Base-by-base conservation (phyloP, 495 filamentous ascomycete species). In the Xylaria palmicola region DNA sequence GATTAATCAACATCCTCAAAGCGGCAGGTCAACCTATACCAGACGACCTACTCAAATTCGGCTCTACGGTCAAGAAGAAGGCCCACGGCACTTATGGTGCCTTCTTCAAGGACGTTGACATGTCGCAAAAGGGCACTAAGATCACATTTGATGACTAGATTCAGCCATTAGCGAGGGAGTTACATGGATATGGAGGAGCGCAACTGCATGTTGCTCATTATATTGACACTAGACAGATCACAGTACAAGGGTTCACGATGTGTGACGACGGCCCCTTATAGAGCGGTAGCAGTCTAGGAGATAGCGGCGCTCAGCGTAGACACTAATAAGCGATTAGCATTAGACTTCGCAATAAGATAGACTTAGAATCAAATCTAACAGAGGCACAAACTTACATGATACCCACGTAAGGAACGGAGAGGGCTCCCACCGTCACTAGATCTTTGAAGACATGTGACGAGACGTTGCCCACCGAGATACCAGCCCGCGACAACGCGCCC, bases 51-150 rank as follows among this genome's bases (percentile, higher is more conserved):
- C 73, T 97, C 62, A 96, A 94, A 69, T 98, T 96, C 63, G 94
- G 94, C 55, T 93, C 90, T n/a, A 97, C 93, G 13, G 94, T 98
- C 30, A 98, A 97, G 83, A 96, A 95, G 82, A 98, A 97, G 90
- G 85, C 84, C 41, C 93, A 98, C 74, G 89, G 89, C 55, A 86
- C 86, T 8, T 98, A 97, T 71, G 94, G 94, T 44, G 90, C 91
- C 0, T 97, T 97, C 68, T 95, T 85, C 79, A 96, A 93, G 72
- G 90, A 97, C 43, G 75, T 81, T 40, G 89, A 89, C 60, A 85
- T 83, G 53, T 86, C 81, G 70, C 90, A 93, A 78, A 85, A 89
- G 70, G 90, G 89, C 0, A 95, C 88, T 58, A 98, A 96, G 81
- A 97, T 97, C 69, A 91, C 82, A 34, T 98, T 98, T 73, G 91